Evolutionary conservation across 495 filamentous ascomycete genomes (phyloP), one percentile per base, ranked within the genome.

Genomic region (Penicillium egyptiacum): DNA sequence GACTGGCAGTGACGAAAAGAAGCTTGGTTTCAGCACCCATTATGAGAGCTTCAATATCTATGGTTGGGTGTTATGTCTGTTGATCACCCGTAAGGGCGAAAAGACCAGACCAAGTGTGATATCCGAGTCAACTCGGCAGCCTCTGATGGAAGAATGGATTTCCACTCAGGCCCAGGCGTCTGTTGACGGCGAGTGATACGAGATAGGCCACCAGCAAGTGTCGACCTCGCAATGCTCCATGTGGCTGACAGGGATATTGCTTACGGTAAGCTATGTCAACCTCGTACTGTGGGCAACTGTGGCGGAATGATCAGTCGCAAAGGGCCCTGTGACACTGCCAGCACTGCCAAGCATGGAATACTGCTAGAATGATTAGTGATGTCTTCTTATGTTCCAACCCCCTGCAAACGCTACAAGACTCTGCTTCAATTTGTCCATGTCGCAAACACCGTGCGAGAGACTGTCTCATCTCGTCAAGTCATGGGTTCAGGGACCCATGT

Each of bases 31-130:
- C 70, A 82, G 84, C 52, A 96, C 91, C 25, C 86, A 86, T 22
- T 98, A 97, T 70, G 92, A 98, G 62, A 93, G 94, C 31, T 98
- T 96, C 71, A 86, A 85, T 64, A 97, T 98, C 70, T 92, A 94
- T 73, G 90, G 93, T 8, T 87, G 90, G 57, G 89, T 96, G 30
- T 77, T 98, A 37, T 98, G 92, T 69, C 75, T 98, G 37, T 85
- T 98, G 14, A 87, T 98, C 58, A 93, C 95, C 70, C 81, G 88
- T 39, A 85, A 78, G 55, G 85, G 83, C 10, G 65, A 62, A 66
- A 79, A 59, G 59, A 61, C 56, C 2, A 70, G 65, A 45, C 65
- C 57, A 23, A 75, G 54, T 51, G 63, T 58, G 17, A 49, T 68
- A 45, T 56, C 68, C 14, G 69, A 70, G 23, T 64, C 70, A 7